A percentile compares a stretch with the other conserved stretches of the same genome.
phyloP scores from a whole-genome alignment of 805 yeast species.

The Candida ipomoeae region DNA sequence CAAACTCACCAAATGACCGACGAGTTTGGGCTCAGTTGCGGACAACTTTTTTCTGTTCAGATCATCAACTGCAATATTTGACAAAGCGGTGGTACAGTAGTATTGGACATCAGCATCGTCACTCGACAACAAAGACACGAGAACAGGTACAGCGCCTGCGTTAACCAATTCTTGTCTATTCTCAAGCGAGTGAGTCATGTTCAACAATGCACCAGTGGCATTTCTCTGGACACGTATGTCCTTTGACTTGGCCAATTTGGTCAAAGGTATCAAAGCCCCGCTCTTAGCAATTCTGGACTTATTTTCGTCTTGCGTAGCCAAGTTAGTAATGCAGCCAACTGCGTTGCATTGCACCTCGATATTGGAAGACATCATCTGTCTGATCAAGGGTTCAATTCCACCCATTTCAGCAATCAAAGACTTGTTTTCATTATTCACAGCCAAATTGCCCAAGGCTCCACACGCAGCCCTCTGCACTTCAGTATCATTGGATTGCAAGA shows the following conservation, averaged over 20 bases:
- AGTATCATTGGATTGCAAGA: conserved; percentile 80
- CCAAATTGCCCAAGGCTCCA: conserved; percentile 97
- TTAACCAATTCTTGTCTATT: conserved; percentile 94
- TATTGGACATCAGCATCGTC: conserved; percentile 96
- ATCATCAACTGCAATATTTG: conserved; percentile 96
- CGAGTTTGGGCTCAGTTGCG: conserved; percentile 88
- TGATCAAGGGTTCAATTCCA: conserved; percentile 90
- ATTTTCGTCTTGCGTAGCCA: conserved; percentile 97
- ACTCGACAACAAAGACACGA: conserved; percentile 79
- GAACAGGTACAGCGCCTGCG: conserved; percentile 97
- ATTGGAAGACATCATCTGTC: conserved; percentile 96
- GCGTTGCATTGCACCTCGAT: conserved; percentile 99
- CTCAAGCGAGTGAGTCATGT: conserved; percentile 97
- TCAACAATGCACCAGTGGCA: conserved; percentile 95
- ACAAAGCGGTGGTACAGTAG: conserved; percentile 95
- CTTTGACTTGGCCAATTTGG: conserved; percentile 88
- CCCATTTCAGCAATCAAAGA: conserved; percentile 95
- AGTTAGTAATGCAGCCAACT: conserved; percentile 96
- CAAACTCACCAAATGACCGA: conserved; percentile 76
- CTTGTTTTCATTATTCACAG: conserved; percentile 94
- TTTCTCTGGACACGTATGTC: conserved; percentile 96
- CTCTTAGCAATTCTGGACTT: conserved; percentile 93
- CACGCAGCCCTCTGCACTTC: conserved; percentile 99
- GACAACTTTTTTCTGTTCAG: conserved; percentile 82
- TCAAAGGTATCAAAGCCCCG: conserved; percentile 92